Evolutionary conservation across 2,329 filamentous ascomycete genomes (phyloP).

Genomic region (Pestalotiopsis sp.): DNA sequence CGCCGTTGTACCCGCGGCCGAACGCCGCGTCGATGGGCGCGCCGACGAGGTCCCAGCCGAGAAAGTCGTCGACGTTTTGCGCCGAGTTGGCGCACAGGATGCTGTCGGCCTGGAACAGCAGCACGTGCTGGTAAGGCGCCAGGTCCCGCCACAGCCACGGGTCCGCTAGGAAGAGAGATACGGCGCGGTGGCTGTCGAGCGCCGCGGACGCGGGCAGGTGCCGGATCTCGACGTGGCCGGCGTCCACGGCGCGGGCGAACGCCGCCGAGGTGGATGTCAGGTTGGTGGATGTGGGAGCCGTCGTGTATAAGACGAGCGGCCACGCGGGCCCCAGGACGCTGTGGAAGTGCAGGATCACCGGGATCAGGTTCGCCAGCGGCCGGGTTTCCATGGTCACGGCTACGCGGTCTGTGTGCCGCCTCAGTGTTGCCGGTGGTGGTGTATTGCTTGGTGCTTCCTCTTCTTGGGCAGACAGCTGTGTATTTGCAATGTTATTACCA

Average conservation of each 20-base stretch:
- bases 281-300: constrained; percentile 26
- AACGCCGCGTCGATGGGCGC: constrained; percentile 29
- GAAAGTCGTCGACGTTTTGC: constrained; percentile 36
- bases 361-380: constrained; percentile 34
- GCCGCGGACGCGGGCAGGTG: constrained; percentile 36
- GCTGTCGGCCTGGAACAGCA: constrained; percentile 43
- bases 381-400: constrained; percentile 41
- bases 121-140: constrained; percentile 33
- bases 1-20: constrained; percentile 34
- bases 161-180: constrained; percentile 38
- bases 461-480: background rate
- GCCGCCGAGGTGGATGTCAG: constrained; percentile 30
- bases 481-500: no score
- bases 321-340: constrained; percentile 44
- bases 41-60: constrained; percentile 38
- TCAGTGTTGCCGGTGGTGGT: background rate
- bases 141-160: constrained; percentile 42
- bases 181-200: constrained; percentile 36
- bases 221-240: constrained; percentile 39
- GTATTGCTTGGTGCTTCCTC: background rate
- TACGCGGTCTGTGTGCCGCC: constrained; percentile 24
- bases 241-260: constrained; percentile 38
- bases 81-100: constrained; percentile 36
- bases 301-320: constrained; percentile 48
- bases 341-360: constrained; percentile 42